phyloP scores from a whole-genome alignment of 495 filamentous ascomycete genomes.

The Daldinia childiae region DNA sequence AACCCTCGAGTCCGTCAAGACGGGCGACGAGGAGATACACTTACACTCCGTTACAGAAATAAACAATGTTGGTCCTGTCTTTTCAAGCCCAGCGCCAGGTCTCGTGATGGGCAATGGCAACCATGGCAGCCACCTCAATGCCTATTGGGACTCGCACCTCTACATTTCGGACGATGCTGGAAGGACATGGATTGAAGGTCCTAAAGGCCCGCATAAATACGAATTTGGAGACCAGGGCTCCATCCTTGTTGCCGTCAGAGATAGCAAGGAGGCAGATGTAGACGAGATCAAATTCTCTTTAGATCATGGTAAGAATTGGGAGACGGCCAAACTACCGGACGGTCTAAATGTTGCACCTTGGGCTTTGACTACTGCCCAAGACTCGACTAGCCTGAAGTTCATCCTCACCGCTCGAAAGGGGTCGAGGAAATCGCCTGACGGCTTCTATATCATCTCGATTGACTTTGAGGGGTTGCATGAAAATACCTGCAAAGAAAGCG shows the following conservation, averaged over 20 bases:
- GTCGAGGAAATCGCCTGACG: constrained; percentile 52
- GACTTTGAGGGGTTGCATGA: constrained; percentile 87
- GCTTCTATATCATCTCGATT: constrained; percentile 71
- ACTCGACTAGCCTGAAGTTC: constrained; percentile 92
- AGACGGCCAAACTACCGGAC: constrained; percentile 66
- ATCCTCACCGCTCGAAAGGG: constrained; percentile 66
- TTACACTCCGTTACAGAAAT: constrained; percentile 89
- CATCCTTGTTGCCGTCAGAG: constrained; percentile 80
- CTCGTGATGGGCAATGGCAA: constrained; percentile 94
- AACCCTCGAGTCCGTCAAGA: constrained; percentile 66
- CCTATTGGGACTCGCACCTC: constrained; percentile 70
- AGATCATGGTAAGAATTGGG: constrained; percentile 86
- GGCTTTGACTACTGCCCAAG: constrained; percentile 83
- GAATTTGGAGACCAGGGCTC: constrained; percentile 94
- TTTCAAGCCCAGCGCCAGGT: constrained; percentile 92
- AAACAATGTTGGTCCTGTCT: constrained; percentile 82
- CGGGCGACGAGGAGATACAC: constrained; percentile 74
- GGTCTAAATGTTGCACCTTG: constrained; percentile 70
- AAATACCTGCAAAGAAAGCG: constrained; percentile 76
- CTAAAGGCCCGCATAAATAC: constrained; percentile 88
- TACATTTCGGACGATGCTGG: constrained; percentile 94
- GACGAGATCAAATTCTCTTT: constrained; percentile 77
- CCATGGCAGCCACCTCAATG: constrained; percentile 73
- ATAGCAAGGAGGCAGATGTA: constrained; percentile 68
- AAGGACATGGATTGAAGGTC: constrained; percentile 77